Evolutionary conservation across 177 flowering plant species (phyloP).

Genomic region (Vitis hybrid): DNA sequence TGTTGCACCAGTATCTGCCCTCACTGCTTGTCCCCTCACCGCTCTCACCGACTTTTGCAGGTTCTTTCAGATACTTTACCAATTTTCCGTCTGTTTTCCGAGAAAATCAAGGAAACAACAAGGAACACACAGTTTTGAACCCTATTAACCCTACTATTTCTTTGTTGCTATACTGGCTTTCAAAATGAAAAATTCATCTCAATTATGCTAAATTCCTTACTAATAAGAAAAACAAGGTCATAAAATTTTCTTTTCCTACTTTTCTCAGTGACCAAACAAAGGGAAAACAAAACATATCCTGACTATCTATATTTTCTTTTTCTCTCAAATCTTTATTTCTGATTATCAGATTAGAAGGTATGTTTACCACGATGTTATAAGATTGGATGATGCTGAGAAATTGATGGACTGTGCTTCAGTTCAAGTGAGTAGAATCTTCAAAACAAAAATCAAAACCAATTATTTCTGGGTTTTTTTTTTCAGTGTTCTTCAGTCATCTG

Average conservation of each 20-base stretch:
- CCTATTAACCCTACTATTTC: too few species aligned
- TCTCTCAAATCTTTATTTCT: background rate
- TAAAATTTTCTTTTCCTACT: too few species aligned
- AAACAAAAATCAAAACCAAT: background rate
- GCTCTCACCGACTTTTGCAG: slow-evolving; percentile 53
- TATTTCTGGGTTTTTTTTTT: background rate
- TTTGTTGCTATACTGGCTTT: too few species aligned
- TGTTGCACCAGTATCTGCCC: slow-evolving; percentile 52
- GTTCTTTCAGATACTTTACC: slow-evolving; percentile 13
- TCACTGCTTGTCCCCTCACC: slow-evolving; percentile 47
- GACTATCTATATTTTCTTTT: background rate
- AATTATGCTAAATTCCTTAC: too few species aligned
- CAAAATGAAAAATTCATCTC: too few species aligned
- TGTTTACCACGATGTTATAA: slow-evolving; percentile 54
- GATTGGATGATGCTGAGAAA: slow-evolving; percentile 46
- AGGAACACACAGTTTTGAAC: too few species aligned
- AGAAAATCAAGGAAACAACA: too few species aligned
- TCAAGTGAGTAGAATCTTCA: slow-evolving; percentile 35
- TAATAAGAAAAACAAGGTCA: too few species aligned
- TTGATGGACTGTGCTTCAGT: slow-evolving; percentile 47
- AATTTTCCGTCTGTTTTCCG: background rate
- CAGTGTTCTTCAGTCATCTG: background rate
- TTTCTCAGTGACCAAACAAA: too few species aligned
- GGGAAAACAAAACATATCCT: too few species aligned
- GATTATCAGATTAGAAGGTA: slow-evolving; percentile 49